These are phyloP conservation scores for Aegilops bicornis DNA, from an alignment of 176 grass and related monocot species.

Conservation along the genomic window DNA sequence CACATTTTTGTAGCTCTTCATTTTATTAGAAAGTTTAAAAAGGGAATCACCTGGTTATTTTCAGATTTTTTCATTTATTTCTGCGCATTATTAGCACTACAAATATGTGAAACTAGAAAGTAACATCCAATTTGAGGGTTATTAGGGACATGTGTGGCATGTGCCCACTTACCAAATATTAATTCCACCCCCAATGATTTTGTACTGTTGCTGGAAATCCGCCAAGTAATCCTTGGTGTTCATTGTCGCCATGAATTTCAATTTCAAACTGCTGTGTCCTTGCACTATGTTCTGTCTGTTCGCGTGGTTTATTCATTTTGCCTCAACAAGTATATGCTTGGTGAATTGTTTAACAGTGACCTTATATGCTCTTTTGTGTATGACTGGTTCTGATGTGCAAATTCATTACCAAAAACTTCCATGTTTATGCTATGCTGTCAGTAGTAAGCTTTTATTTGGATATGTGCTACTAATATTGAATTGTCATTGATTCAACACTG, in stretches of 20 bases:
- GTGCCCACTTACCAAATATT: neutral
- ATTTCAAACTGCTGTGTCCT: neutral
- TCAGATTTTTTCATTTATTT: neutral
- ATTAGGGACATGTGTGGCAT: neutral
- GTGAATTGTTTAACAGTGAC: neutral
- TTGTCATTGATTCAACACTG: slow-evolving; percentile 11
- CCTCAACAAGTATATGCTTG: neutral
- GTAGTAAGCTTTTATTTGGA: neutral
- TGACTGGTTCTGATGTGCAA: slow-evolving; percentile 1
- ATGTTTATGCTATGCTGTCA: neutral
- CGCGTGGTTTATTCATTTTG: neutral
- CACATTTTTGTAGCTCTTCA: neutral
- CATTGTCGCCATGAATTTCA: neutral
- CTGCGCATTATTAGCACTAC: neutral
- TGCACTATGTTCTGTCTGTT: slow-evolving; percentile 5
- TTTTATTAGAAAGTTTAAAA: neutral
- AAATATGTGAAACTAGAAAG: neutral
- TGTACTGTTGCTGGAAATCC: neutral
- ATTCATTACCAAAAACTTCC: neutral
- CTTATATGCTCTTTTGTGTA: neutral
- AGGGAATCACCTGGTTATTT: neutral
- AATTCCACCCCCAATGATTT: neutral
- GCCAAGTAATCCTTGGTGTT: neutral
- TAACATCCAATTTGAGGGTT: neutral
- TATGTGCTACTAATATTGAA: neutral